Conservation (phyloP, 257 asterid species). For the Vinca minor region DNA sequence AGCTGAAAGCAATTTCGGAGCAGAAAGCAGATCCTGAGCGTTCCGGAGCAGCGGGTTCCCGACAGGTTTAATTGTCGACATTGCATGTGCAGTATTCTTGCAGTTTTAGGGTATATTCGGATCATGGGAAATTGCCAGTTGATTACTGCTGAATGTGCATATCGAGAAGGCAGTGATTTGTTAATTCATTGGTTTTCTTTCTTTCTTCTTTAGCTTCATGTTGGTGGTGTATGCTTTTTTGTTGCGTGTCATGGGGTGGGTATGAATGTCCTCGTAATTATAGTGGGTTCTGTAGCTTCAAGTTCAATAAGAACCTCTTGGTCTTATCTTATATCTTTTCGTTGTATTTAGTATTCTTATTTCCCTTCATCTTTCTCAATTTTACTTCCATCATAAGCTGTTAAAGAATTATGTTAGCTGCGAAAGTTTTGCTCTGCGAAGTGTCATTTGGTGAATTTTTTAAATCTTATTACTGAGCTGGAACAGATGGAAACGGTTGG, state of each 20-base stretch:
- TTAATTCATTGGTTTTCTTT: constrained; percentile 28
- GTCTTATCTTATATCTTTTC: not conserved
- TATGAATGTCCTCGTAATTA: not conserved
- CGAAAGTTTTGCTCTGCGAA: too few relatives aligned
- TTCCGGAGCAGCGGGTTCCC: constrained; percentile 26
- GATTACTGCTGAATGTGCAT: constrained; percentile 14
- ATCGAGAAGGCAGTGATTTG: constrained; percentile 25
- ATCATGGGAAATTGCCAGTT: not conserved
- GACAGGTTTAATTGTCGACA: constrained; percentile 22
- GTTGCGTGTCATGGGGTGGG: constrained; percentile 3
- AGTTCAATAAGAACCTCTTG: constrained; percentile 1
- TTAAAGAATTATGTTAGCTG: too few relatives aligned
- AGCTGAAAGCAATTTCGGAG: too few relatives aligned
- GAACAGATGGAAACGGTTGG: too few relatives aligned
- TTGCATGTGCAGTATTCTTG: constrained; percentile 20
- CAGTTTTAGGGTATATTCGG: constrained; percentile 4
- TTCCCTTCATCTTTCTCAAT: not conserved
- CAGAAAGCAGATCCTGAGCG: constrained; percentile 26
- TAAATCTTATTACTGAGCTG: too few relatives aligned
- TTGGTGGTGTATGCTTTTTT: constrained; percentile 13
- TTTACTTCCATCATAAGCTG: too few relatives aligned
- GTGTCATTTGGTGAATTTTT: too few relatives aligned
- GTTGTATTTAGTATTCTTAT: not conserved
- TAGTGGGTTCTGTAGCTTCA: constrained; percentile 3
- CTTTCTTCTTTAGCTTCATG: not conserved